These are phyloP conservation scores for Lathyrus oleraceus DNA, from an alignment of 306 rosid genomes.

Conservation along the genomic window DNA sequence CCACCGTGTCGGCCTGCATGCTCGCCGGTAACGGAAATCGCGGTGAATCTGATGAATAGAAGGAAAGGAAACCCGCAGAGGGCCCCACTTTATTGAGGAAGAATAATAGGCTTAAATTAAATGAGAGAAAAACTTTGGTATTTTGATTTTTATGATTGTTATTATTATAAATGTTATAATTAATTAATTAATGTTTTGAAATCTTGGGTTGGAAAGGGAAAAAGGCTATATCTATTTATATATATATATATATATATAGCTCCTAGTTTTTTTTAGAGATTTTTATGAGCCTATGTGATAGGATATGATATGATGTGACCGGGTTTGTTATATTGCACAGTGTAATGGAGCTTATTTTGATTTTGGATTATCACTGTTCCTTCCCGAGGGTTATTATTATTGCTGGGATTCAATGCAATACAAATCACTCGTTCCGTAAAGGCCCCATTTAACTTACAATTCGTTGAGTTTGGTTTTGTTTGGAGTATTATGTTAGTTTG, in stretches of 20 bases:
- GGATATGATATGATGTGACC: conserved; percentile 9
- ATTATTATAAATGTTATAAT: not conserved
- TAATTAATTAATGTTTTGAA: not conserved
- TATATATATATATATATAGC: not conserved
- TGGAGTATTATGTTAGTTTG: not conserved
- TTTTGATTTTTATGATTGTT: not conserved
- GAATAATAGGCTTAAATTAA: not conserved
- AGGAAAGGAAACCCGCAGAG: conserved; percentile 81
- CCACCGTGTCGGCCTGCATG: conserved; percentile 53
- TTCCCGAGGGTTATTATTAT: conserved; percentile 6
- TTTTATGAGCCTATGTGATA: not conserved
- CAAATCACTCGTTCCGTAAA: not conserved
- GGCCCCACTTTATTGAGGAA: conserved; percentile 76
- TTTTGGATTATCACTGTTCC: conserved; percentile 8
- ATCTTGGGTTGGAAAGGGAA: not conserved
- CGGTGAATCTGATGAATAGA: conserved; percentile 65
- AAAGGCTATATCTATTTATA: not conserved
- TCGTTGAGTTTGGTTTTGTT: not conserved
- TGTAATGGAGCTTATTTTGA: conserved; percentile 13
- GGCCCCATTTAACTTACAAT: not conserved
- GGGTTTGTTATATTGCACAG: conserved; percentile 20
- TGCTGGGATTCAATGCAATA: not conserved
- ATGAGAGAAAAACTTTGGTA: not conserved
- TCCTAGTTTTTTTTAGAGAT: conserved; percentile 23
- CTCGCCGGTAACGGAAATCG: conserved; percentile 50